Conservation (phyloP, 2,329 filamentous ascomycete species). For the Clarireedia homoeocarpa region DNA sequence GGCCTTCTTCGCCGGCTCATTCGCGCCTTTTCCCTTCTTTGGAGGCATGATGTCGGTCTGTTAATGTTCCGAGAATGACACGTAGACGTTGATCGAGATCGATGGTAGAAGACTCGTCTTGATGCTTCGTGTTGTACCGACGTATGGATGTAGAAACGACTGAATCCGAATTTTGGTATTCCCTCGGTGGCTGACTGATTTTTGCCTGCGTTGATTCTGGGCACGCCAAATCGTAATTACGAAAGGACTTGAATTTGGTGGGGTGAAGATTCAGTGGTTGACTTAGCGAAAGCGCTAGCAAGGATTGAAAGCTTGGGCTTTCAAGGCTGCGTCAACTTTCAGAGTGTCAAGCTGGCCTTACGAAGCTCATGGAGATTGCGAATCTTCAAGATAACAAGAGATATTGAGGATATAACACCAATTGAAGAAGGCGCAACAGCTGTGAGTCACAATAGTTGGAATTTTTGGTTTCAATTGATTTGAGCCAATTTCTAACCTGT, state of each 20-base stretch:
- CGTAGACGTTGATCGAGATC: neutral
- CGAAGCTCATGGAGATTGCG: conserved; percentile 2
- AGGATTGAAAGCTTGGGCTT: conserved; percentile 5
- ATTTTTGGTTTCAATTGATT: too few relatives aligned
- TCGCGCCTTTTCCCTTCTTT: conserved; percentile 47
- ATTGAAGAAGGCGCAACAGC: conserved; percentile 7
- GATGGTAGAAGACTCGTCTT: neutral
- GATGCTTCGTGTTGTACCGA: neutral
- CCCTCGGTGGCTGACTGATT: neutral
- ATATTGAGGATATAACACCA: neutral
- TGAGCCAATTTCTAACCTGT: conserved; percentile 4
- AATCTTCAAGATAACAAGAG: conserved; percentile 9
- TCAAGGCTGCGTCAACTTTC: neutral
- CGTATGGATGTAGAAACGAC: conserved; percentile 23
- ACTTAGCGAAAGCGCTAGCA: conserved; percentile 21
- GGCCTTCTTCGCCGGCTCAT: conserved; percentile 44
- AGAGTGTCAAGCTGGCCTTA: conserved; percentile 29
- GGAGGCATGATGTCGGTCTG: conserved; percentile 57
- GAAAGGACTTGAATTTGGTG: conserved; percentile 18
- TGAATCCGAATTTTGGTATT: conserved; percentile 12
- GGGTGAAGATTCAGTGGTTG: conserved; percentile 19
- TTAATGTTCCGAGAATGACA: neutral
- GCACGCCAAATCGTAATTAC: too few relatives aligned
- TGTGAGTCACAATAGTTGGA: neutral
- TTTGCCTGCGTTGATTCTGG: neutral